These are phyloP conservation scores for Simplicillium sp. DNA, from an alignment of 2,329 filamentous ascomycete genomes.

Conservation along the genomic window DNA sequence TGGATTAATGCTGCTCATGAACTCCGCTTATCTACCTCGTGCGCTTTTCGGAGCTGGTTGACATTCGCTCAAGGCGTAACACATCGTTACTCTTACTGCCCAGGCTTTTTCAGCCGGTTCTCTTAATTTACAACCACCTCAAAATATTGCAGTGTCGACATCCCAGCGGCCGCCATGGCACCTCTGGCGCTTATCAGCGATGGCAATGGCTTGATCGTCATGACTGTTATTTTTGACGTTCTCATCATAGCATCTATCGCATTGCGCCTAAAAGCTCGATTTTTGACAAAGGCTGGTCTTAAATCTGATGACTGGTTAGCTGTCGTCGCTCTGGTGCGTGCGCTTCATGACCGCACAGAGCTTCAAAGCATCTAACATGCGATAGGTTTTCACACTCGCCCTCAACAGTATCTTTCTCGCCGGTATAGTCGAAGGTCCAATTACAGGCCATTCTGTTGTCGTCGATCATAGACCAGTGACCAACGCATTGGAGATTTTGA, in stretches of 20 bases:
- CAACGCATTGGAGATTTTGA: constrained; percentile 6
- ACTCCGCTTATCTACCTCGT: too few relatives aligned
- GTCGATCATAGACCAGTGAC: constrained; percentile 8
- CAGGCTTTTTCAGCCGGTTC: too few relatives aligned
- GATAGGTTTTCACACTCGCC: background rate
- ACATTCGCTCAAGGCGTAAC: too few relatives aligned
- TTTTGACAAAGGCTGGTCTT: constrained; percentile 5
- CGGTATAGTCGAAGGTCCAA: background rate
- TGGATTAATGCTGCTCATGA: too few relatives aligned
- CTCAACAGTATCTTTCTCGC: constrained; percentile 1
- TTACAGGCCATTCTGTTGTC: constrained; percentile 1
- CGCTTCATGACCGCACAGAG: background rate
- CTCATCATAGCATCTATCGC: background rate
- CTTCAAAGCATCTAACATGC: too few relatives aligned
- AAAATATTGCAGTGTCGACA: too few relatives aligned
- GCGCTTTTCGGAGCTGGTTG: too few relatives aligned
- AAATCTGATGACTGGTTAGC: constrained; percentile 10
- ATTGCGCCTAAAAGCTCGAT: constrained; percentile 7
- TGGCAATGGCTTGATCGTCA: too few relatives aligned
- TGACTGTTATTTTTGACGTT: background rate
- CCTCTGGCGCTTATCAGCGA: too few relatives aligned
- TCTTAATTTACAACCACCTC: too few relatives aligned
- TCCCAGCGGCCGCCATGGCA: too few relatives aligned
- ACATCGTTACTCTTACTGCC: too few relatives aligned
- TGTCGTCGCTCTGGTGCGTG: background rate